Percentiles rank a stretch among this genome's conserved stretches.
phyloP scores from a whole-genome alignment of 345 rosid species.

The Kernera saxatilis region DNA sequence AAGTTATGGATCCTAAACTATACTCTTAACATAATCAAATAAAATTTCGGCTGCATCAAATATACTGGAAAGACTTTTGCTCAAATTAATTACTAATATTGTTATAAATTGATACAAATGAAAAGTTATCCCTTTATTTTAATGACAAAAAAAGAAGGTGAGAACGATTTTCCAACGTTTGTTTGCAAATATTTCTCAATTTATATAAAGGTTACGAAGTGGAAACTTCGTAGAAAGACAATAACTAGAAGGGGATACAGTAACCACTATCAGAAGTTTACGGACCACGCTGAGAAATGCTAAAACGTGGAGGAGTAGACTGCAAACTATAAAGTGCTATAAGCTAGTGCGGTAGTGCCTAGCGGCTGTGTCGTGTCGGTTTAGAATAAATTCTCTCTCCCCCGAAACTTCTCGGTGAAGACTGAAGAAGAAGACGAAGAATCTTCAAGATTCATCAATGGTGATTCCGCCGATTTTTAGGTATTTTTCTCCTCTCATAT shows the following conservation, averaged over 20 bases:
- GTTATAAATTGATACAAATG: too few species aligned
- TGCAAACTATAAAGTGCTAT: background rate
- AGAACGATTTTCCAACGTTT: too few species aligned
- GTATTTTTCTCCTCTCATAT: background rate
- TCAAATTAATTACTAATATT: too few species aligned
- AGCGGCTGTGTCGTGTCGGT: background rate
- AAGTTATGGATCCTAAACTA: too few species aligned
- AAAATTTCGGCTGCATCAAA: too few species aligned
- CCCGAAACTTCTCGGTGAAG: conserved; percentile 6
- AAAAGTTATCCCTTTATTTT: too few species aligned
- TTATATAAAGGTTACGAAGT: too few species aligned
- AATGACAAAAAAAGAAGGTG: too few species aligned
- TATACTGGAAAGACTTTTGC: too few species aligned
- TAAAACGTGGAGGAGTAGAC: background rate
- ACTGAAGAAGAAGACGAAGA: background rate
- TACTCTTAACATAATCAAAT: too few species aligned
- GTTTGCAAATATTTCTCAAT: too few species aligned
- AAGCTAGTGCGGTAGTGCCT: conserved; percentile 1
- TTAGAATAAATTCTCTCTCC: background rate
- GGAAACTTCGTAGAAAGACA: too few species aligned
- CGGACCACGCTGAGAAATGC: background rate
- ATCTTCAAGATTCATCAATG: background rate
- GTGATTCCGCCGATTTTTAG: conserved; percentile 8
- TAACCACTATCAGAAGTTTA: background rate
- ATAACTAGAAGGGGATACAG: background rate